Conservation (phyloP, 495 filamentous ascomycete species). For the Daldinia loculata region DNA sequence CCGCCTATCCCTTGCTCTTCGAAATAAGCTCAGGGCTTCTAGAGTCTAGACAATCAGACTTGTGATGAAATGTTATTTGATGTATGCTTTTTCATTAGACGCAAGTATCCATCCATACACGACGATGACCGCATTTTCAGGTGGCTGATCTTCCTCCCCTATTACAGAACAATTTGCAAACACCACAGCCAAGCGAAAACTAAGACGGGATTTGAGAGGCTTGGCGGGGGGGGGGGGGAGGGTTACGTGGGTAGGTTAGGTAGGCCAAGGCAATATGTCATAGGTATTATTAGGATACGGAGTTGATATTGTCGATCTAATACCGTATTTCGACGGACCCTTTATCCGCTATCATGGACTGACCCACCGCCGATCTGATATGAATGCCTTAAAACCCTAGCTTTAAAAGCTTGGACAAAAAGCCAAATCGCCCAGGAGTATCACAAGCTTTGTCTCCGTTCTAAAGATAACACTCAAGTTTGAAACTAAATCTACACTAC, state of each 20-base stretch:
- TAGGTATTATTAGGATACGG: conserved; percentile 33
- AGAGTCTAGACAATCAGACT: conserved; percentile 21
- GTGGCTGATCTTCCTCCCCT: neutral
- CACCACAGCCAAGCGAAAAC: conserved; percentile 27
- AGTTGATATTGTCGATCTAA: conserved; percentile 25
- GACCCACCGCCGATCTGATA: conserved; percentile 36
- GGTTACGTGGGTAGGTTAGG: neutral
- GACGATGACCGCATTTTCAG: conserved; percentile 24
- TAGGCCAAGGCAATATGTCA: conserved; percentile 19
- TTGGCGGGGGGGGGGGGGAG: conserved; percentile 11
- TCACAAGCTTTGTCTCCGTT: conserved; percentile 28
- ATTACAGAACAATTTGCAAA: conserved; percentile 5
- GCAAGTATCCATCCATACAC: conserved; percentile 8
- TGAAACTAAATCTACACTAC: conserved; percentile 25
- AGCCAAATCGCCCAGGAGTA: neutral
- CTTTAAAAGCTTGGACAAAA: neutral
- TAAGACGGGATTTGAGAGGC: conserved; percentile 25
- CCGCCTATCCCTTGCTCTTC: conserved; percentile 33
- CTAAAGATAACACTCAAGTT: conserved; percentile 3
- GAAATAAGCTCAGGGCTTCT: conserved; percentile 23
- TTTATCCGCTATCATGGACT: conserved; percentile 30
- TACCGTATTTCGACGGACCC: conserved; percentile 23
- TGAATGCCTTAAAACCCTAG: neutral
- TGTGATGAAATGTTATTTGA: too few relatives aligned
- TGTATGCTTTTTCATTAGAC: neutral